Evolutionary conservation across 1,139 yeast species (phyloP), one percentile per base, ranked within the genome.

Genomic region (Geotrichum candidum): DNA sequence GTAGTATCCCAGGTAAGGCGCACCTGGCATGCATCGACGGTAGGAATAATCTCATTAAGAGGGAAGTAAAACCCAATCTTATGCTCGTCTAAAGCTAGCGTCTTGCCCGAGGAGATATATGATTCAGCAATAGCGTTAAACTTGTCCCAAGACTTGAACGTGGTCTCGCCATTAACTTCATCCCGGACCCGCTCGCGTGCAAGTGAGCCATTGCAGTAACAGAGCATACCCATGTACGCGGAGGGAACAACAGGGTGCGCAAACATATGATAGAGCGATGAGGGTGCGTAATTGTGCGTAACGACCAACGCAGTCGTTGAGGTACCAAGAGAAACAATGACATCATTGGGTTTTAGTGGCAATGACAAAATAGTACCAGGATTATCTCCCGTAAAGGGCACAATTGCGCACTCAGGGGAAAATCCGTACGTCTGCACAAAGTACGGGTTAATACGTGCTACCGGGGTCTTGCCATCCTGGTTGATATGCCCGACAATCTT

Each of bases 201-300:
- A 60, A 91, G 77, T 0, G 97, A 83, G 0, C 97, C 97, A 73
- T 91, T 91, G 72, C 96, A 88, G 73, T 91, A 91, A 73, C 97
- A 91, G 62, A 91, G 84, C 97, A 91, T 91, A 45, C 96, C 96
- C 97, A 91, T 91, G 73, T 85, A 92, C 56, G 86, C 84, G 46
- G 80, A 81, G 0, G 85, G 83, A 67, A 88, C 82, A 0, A 96
- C 87, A 6, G 97, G 97, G 72, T 91, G 97, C 64, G 84, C 83
- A 76, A 91, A 91, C 67, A 90, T 74, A 71, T 91, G 97, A 72
- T 90, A 91, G 68, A 86, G 88, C 3, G 91, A 84, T 0, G 94
- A 87, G 1, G 97, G 92, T 33, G 80, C 81, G 72, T 87, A 91
- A 63, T 84, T 81, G 64, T 89, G 87, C 3, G 97, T 91, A 51